These are phyloP conservation scores for Cladochytrium replicatum DNA, from an alignment of 192 early-diverging fungal genomes.

Conservation along the genomic window DNA sequence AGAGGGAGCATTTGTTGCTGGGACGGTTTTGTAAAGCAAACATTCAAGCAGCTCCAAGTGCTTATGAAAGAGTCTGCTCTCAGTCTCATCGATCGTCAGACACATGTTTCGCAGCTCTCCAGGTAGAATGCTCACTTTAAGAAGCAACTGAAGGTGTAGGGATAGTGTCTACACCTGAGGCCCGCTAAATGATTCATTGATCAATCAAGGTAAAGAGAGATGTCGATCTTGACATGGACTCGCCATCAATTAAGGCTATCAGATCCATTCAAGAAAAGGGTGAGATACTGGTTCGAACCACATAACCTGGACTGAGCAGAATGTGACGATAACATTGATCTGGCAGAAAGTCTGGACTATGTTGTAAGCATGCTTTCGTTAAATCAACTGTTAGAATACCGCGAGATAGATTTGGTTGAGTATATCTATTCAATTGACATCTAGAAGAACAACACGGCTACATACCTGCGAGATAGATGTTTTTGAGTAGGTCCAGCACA, in stretches of 20 bases:
- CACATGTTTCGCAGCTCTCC: slow-evolving; percentile 14
- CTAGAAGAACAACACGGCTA: too few relatives aligned
- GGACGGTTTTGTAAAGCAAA: slow-evolving; percentile 7
- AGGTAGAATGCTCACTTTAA: slow-evolving; percentile 26
- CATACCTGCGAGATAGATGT: too few relatives aligned
- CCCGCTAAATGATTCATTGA: not conserved
- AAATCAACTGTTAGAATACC: slow-evolving; percentile 34
- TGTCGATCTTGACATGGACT: slow-evolving; percentile 27
- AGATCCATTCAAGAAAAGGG: slow-evolving; percentile 22
- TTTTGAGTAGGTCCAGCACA: too few relatives aligned
- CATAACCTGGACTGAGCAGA: too few relatives aligned
- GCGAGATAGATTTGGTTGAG: too few relatives aligned
- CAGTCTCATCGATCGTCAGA: slow-evolving; percentile 19
- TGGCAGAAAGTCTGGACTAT: slow-evolving; percentile 33
- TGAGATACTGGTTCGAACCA: slow-evolving; percentile 1
- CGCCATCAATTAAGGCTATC: slow-evolving; percentile 37
- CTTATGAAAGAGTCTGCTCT: slow-evolving; percentile 28
- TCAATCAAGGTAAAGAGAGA: slow-evolving; percentile 13
- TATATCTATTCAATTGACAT: too few relatives aligned
- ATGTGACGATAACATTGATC: slow-evolving; percentile 31
- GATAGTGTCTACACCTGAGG: not conserved
- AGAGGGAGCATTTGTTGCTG: slow-evolving; percentile 22
- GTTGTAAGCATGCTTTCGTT: slow-evolving; percentile 35
- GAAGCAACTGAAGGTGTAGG: slow-evolving; percentile 14
- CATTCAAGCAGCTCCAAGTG: slow-evolving; percentile 15